Conservation (phyloP, 2,329 filamentous ascomycete genomes). For the Lasiodiplodia hormozganensis region DNA sequence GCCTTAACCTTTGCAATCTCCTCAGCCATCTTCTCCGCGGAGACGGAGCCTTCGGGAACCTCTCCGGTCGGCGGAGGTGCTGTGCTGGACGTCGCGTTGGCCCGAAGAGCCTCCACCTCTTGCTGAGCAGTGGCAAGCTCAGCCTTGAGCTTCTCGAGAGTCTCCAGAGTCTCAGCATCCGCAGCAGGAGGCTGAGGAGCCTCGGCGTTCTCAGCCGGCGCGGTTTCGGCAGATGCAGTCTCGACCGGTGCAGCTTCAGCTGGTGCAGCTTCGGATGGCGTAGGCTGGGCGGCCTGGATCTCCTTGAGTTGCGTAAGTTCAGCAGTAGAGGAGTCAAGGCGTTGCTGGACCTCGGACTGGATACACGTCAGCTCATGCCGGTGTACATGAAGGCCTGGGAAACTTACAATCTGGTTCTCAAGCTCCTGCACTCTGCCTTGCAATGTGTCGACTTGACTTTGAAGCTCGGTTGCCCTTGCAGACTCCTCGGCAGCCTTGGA, state of each 20-base stretch:
- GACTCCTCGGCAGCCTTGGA: constrained; percentile 48
- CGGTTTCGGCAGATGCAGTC: neutral
- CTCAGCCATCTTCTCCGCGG: constrained; percentile 58
- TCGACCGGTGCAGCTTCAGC: neutral
- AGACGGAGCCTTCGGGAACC: constrained; percentile 33
- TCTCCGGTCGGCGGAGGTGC: constrained; percentile 23
- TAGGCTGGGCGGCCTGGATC: neutral
- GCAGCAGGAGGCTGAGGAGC: constrained; percentile 11
- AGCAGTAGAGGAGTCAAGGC: constrained; percentile 43
- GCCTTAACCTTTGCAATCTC: constrained; percentile 48
- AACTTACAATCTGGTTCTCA: constrained; percentile 63
- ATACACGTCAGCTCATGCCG: constrained; percentile 30
- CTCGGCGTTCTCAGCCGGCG: constrained; percentile 5
- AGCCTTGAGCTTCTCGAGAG: constrained; percentile 45
- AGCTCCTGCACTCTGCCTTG: constrained; percentile 68
- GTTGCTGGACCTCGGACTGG: constrained; percentile 50
- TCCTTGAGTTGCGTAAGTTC: constrained; percentile 42
- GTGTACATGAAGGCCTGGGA: neutral
- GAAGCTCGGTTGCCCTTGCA: constrained; percentile 44
- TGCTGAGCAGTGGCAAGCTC: constrained; percentile 54
- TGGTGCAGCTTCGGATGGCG: neutral
- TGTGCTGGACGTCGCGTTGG: constrained; percentile 38
- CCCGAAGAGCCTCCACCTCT: constrained; percentile 54
- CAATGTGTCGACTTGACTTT: constrained; percentile 55
- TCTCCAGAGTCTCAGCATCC: constrained; percentile 21